Base-by-base conservation (phyloP, 164 flowering plant genomes). In the Stephania yunnanensis region DNA sequence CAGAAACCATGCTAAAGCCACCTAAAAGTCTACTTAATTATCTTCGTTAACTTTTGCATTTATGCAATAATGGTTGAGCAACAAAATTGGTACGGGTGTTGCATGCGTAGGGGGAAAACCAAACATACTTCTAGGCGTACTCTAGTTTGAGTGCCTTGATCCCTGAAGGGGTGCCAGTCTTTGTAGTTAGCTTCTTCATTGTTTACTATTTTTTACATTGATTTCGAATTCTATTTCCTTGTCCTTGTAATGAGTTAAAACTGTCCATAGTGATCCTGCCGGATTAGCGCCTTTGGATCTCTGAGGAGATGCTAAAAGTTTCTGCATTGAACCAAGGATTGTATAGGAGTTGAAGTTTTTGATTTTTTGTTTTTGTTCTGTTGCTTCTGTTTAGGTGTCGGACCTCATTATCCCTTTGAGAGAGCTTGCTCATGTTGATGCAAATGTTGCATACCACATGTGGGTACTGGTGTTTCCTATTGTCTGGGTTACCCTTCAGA, bases 391-490 rank as follows among this genome's bases (percentile, higher is more conserved):
- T 36, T 73, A 96, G 99, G 97, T 96, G 79, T 87, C 89, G 77
- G 99, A 96, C 84, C 93, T 96, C 73, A 77, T 96, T 76, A 76
- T 89, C 80, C 97, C 99, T 29, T 79, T 96, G 74, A 90, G 97
- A 83, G 99, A 96, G 82, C 83, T 96, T 75, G 97, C 99, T 73
- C 99, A 94, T 80, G 87, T 86, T 31, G 99, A 96, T 87, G 88
- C 99, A 11, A 90, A 94, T 87, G 97, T 96, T 76, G 97, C 98
- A 46, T 96, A 92, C 79, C 97, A 91, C 84, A 78, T 96, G 82
- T 96, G 99, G 99, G 98, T 96, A 17, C 80, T 94, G 82, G 97
- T 96, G 29, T 96, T 94, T 84, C 99, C 99, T n/a, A 96, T 96
- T 85, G 98, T 96, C 13, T 96, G 99, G 99, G 93, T 89, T 73